Percentiles rank a stretch among this genome's conserved stretches.
phyloP scores from a whole-genome alignment of 176 grass and related monocot species.

The Oryza punctata region DNA sequence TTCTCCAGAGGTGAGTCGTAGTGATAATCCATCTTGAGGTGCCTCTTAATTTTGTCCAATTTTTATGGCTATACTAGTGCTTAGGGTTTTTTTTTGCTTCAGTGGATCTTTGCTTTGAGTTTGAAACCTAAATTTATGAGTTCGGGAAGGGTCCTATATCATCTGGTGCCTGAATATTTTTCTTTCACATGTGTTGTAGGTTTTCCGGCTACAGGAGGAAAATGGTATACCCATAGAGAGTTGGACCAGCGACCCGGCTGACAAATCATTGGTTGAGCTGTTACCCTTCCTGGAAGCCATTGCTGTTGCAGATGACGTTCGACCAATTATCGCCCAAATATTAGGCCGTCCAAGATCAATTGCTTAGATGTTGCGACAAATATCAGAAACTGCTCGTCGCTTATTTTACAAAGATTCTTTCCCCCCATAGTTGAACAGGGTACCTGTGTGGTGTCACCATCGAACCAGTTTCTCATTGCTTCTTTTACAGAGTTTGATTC shows the following conservation, averaged over 20 bases:
- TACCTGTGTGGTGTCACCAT: neutral
- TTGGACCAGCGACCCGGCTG: conserved; percentile 53
- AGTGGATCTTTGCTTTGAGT: neutral
- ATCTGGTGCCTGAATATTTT: neutral
- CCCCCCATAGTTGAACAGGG: neutral
- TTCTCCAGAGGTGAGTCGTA: conserved; percentile 51
- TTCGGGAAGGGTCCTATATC: neutral
- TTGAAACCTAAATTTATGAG: neutral
- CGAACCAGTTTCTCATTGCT: neutral
- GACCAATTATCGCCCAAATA: conserved; percentile 55
- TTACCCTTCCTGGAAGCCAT: conserved; percentile 63
- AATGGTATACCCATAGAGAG: conserved; percentile 66
- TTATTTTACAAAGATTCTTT: neutral
- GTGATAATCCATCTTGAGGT: neutral
- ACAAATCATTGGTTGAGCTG: conserved; percentile 54
- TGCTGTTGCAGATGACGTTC: conserved; percentile 56
- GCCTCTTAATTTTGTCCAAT: neutral
- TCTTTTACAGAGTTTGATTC: neutral
- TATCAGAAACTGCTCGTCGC: neutral
- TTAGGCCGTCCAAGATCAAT: conserved; percentile 36
- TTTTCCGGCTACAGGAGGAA: conserved; percentile 62
- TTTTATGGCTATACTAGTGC: neutral
- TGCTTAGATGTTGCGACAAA: neutral
- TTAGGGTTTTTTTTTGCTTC: neutral
- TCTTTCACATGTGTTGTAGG: conserved; percentile 23